phyloP scores from a whole-genome alignment of 805 yeast genomes.

The Starmerella bacillaris region DNA sequence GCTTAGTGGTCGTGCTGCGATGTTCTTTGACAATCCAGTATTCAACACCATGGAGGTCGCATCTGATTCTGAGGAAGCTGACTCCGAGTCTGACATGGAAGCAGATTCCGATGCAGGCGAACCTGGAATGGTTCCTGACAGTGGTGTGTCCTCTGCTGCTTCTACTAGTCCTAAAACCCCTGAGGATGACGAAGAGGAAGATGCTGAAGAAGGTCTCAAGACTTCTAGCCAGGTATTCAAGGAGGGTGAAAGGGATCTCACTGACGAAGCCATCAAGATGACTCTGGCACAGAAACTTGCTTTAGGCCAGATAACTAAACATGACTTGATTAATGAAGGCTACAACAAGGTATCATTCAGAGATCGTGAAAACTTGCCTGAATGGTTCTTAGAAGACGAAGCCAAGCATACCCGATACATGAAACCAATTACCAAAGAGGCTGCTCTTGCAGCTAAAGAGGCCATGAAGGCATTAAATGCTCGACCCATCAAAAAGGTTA shows the following conservation, averaged over 20 bases:
- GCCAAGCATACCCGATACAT: conserved; percentile 61
- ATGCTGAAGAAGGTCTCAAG: conserved; percentile 8
- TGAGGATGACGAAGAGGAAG: conserved; percentile 12
- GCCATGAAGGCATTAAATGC: conserved; percentile 73
- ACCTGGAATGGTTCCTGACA: conserved; percentile 3
- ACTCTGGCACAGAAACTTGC: conserved; percentile 94
- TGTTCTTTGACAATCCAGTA: conserved; percentile 25
- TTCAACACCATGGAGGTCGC: conserved; percentile 19
- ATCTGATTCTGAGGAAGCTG: conserved; percentile 18
- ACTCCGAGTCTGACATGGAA: conserved; percentile 11
- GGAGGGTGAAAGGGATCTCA: conserved; percentile 18
- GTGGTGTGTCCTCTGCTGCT: neutral
- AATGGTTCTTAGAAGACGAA: conserved; percentile 95
- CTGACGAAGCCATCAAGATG: conserved; percentile 37
- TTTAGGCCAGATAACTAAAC: conserved; percentile 64
- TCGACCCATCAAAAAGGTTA: conserved; percentile 95
- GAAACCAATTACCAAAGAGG: conserved; percentile 91
- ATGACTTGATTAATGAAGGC: conserved; percentile 81
- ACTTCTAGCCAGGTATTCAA: conserved; percentile 10
- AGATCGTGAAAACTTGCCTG: conserved; percentile 78
- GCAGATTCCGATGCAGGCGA: conserved; percentile 5
- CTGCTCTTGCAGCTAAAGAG: conserved; percentile 58
- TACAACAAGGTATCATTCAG: conserved; percentile 83
- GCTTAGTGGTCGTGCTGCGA: conserved; percentile 23
- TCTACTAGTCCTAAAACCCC: conserved; percentile 1